Evolutionary conservation across 129 eudicot species (phyloP).

Genomic region (Centrapalus pauciflorus): DNA sequence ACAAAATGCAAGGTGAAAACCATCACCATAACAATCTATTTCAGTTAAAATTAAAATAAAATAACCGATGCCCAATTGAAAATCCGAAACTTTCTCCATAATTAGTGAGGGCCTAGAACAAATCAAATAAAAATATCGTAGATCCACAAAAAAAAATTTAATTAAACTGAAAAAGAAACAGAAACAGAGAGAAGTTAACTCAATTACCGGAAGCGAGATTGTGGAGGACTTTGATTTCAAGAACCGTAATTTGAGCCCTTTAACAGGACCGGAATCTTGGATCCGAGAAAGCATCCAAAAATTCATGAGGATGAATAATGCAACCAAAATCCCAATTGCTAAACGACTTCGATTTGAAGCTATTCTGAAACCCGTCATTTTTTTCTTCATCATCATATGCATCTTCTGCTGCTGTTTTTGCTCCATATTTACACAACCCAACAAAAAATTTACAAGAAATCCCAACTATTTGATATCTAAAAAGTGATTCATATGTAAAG

Average conservation of each 20-base stretch:
- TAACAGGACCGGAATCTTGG: conserved; percentile 48
- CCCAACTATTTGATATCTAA: background rate
- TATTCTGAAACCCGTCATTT: conserved; percentile 13
- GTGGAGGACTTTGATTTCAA: conserved; percentile 44
- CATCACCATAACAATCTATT: background rate
- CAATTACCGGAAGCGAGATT: conserved; percentile 49
- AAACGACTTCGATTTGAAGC: conserved; percentile 25
- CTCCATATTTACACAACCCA: conserved; percentile 20
- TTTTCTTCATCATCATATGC: conserved; percentile 27
- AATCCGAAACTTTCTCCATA: background rate
- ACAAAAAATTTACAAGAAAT: background rate
- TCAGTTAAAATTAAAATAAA: background rate
- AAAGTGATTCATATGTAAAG: background rate
- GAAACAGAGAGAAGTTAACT: background rate
- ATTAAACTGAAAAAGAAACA: too few relatives aligned
- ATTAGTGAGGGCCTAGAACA: conserved; percentile 1
- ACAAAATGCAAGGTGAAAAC: background rate
- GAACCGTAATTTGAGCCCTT: conserved; percentile 31
- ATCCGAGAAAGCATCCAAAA: conserved; percentile 84
- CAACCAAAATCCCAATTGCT: conserved; percentile 32
- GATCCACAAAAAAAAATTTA: background rate
- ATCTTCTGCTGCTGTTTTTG: conserved; percentile 28
- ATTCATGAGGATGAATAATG: conserved; percentile 51
- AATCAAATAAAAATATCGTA: background rate
- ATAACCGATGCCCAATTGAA: background rate